These are phyloP conservation scores for Cystobasidiaceae sp. DNA, from an alignment of 1,284 basidiomycete genomes.

Conservation along the genomic window DNA sequence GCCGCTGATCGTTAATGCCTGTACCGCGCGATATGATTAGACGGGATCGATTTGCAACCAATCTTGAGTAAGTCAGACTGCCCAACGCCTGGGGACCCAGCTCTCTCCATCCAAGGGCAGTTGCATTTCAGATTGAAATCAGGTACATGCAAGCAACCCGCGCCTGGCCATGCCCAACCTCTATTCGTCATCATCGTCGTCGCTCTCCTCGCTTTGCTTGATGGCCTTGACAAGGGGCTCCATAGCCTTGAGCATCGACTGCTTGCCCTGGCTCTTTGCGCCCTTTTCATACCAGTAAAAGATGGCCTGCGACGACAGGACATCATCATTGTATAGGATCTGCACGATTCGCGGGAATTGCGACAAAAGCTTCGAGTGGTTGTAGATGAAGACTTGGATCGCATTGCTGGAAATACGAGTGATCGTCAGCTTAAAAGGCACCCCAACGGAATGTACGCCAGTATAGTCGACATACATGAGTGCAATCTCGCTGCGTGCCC, in stretches of 20 bases:
- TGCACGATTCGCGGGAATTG: slow-evolving; percentile 68
- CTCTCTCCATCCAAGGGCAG: too few relatives aligned
- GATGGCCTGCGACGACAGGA: slow-evolving; percentile 89
- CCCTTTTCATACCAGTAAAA: slow-evolving; percentile 98
- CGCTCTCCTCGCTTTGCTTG: slow-evolving; percentile 69
- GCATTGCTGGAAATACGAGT: slow-evolving; percentile 55
- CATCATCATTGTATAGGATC: slow-evolving; percentile 92
- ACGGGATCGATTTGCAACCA: too few relatives aligned
- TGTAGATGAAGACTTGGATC: slow-evolving; percentile 89
- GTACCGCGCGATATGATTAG: too few relatives aligned
- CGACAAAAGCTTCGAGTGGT: slow-evolving; percentile 88
- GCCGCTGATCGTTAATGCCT: too few relatives aligned
- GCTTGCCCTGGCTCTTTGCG: slow-evolving; percentile 85
- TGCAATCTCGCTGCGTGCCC: slow-evolving; percentile 80
- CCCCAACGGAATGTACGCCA: neutral
- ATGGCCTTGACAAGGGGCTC: slow-evolving; percentile 86
- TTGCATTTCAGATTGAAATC: too few relatives aligned
- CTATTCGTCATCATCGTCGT: slow-evolving; percentile 56
- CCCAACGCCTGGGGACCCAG: too few relatives aligned
- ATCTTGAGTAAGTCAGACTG: too few relatives aligned
- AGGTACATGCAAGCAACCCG: too few relatives aligned
- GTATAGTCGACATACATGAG: slow-evolving; percentile 57
- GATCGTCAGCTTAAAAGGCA: too few relatives aligned
- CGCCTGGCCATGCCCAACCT: too few relatives aligned
- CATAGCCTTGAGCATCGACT: slow-evolving; percentile 85